Evolutionary conservation across 1,284 basidiomycete genomes (phyloP), one percentile per base, ranked within the genome.

Genomic region (Sporisorium iseilematis-ciliati): DNA sequence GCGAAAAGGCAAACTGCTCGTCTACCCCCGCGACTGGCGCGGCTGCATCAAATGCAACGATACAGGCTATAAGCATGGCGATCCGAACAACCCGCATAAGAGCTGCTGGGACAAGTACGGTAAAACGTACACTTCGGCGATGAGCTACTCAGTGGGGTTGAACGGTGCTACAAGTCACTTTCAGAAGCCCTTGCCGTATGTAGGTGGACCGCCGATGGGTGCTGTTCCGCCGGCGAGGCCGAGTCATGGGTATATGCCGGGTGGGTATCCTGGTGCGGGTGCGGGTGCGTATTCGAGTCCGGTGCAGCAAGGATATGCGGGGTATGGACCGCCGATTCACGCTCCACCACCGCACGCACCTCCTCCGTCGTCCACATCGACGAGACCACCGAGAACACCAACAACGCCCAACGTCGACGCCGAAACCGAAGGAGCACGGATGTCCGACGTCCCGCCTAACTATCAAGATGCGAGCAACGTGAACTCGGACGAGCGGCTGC

Each of bases 81-180:
- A 78, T 40, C 76, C 76, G 31, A 69, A 56, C 55, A 65, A 78
- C 35, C 72, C 76, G 33, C 70, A 70, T 52, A 68, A 65, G 33
- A 69, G 59, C 65, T 77, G 74, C 42, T 77, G 74, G 74, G 74
- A 77, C 57, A 65, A 66, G 60, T 77, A 77, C 41, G 76, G 76
- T 18, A 74, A 75, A 38, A 64, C 54, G 25, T 78, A 65, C 38
- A 65, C 63, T 3, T 43, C 53, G 4, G 76, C 76, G 2, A 62
- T 78, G 67, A 64, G 60, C n/a, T 78, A 78, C 29, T 65, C 68
- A 21, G 58, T 54, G 0, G 76, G 74, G 20, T 33, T 77, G 40
- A 69, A 69, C 33, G 54, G 61, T 1, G 50, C 54, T 5, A 60
- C 61, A 2, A 46, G 18, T 16, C 49, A 42, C 11, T 58, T 77